Percentiles rank a stretch among this genome's conserved stretches.
phyloP scores from a whole-genome alignment of 225 moss, liverwort and hornwort species.

The Climacium dendroides region DNA sequence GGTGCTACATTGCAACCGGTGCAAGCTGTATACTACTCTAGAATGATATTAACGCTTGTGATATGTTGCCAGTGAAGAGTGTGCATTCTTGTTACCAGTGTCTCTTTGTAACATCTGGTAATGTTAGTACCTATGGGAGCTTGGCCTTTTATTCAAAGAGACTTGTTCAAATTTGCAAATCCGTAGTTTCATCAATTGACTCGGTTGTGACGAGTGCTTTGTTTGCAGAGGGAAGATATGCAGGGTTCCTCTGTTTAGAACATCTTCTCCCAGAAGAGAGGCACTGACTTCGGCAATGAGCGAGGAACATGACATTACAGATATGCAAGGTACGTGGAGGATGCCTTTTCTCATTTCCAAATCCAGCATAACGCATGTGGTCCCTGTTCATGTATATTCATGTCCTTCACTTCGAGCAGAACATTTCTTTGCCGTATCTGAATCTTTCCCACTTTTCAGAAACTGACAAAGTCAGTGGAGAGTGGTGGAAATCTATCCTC shows the following conservation, averaged over 20 bases:
- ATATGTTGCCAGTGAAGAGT: not conserved
- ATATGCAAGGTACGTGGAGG: conserved; percentile 24
- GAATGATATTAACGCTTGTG: not conserved
- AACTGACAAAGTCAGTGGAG: conserved; percentile 49
- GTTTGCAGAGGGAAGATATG: conserved; percentile 20
- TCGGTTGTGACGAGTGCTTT: not conserved
- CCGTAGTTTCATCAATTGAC: not conserved
- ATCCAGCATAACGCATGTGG: not conserved
- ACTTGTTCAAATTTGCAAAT: not conserved
- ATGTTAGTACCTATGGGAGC: not conserved
- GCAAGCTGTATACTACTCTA: not conserved
- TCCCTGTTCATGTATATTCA: not conserved
- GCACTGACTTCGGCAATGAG: conserved; percentile 20
- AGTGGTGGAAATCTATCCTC: conserved; percentile 37
- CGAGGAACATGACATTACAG: conserved; percentile 33
- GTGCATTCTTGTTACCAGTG: not conserved
- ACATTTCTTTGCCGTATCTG: not conserved
- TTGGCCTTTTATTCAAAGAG: not conserved
- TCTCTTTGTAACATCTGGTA: not conserved
- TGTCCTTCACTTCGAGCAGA: not conserved
- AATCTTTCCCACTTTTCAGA: conserved; percentile 42
- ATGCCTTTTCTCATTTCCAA: not conserved
- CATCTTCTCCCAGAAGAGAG: conserved; percentile 11
- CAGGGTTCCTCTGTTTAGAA: conserved; percentile 1
- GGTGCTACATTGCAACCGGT: not conserved